Evolutionary conservation across 164 flowering plant species (phyloP), one percentile per base, ranked within the genome.

Genomic region (Magnolia officinalis): DNA sequence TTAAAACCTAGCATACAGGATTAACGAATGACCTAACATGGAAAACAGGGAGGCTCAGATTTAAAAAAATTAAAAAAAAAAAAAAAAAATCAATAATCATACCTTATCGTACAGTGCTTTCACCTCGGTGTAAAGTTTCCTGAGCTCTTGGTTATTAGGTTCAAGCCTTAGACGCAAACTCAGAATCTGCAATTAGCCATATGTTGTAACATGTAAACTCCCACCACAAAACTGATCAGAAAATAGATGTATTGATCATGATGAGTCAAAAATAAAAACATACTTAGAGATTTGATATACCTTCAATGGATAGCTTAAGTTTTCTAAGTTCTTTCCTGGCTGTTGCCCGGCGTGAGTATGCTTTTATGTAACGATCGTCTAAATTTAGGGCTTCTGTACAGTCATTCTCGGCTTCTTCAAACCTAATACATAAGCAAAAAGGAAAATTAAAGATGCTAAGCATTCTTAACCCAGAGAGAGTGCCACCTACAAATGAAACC

Each of bases 361-460:
- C 98, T 85, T 96, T 96, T 70, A 90, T 86, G 82, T 96, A 96
- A 18, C 94, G 97, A 76, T 96, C 99, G 86, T 96, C 99, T 72
- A 96, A 82, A 84, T 90, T 88, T 78, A 96, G 83, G 75, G 99
- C 99, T 80, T 94, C 99, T 37, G 97, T 87, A 64, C 99, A 96
- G 82, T 96, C 99, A 77, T 87, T 87, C 80, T 96, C 99, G 79
- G 99, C 98, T 70, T 94, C 97, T 81, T 80, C 84, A 80, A 83
- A 94, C 85, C 99, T 96, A 79, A 75, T 63, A 14, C 63, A 72
- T 67, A 72, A 31, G 7, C 51, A 67, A 73, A 20, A 73, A 63
- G 13, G 45, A 37, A 55, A 55, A 55, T 16, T 11, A 55, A 55
- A 55, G 61, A 55, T 16, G 18, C 13, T 16, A 8, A 16, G 61